Evolutionary conservation across 495 filamentous ascomycete species (phyloP).

Genomic region (Aspergillus sclerotioniger): DNA sequence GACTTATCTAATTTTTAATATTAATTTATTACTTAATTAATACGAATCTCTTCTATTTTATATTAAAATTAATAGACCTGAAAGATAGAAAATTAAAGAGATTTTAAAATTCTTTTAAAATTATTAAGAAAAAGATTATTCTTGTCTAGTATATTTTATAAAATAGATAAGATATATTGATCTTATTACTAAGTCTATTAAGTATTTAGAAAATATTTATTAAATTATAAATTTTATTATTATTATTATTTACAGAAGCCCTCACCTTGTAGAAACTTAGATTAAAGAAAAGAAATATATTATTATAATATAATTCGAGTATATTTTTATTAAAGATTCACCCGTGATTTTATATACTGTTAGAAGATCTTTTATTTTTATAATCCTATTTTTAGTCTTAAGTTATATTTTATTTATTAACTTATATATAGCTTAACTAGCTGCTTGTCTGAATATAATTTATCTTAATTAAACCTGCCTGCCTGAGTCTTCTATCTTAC

Average conservation of each 20-base stretch:
- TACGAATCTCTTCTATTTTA: neutral
- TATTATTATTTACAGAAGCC: neutral
- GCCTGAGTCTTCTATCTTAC: no score
- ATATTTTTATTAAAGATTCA: neutral
- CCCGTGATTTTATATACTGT: no score
- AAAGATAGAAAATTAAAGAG: neutral
- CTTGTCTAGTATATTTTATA: neutral
- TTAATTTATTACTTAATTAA: neutral
- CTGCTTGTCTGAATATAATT: neutral
- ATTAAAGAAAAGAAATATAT: no score
- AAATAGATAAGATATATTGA: neutral
- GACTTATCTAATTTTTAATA: slow-evolving; percentile 1
- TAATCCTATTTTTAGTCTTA: no score
- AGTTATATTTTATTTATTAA: neutral
- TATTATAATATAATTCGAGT: neutral
- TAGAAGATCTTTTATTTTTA: no score
- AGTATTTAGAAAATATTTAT: neutral
- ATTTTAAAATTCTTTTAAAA: neutral
- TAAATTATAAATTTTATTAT: slow-evolving; percentile 2
- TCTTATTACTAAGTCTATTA: neutral
- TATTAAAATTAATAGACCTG: neutral
- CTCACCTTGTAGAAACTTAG: no score
- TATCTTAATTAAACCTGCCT: no score
- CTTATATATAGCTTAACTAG: neutral
- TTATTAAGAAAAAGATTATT: neutral